A percentile compares a stretch with the other conserved stretches of the same genome.
phyloP scores from a whole-genome alignment of 169 alveolate species.

The Plasmodium malariae region DNA sequence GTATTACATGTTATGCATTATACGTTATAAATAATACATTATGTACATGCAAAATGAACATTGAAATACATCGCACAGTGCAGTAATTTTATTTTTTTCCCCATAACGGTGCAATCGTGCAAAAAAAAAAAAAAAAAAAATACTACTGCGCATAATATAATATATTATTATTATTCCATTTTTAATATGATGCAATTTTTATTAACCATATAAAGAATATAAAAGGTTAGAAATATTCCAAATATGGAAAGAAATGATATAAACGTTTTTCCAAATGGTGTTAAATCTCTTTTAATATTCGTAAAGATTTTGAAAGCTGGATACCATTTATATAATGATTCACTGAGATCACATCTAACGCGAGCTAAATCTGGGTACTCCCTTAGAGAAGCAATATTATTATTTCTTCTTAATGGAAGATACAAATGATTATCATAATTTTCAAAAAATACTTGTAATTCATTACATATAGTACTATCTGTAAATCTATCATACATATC shows the following conservation, averaged over 20 bases:
- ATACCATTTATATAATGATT: neutral
- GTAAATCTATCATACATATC: neutral
- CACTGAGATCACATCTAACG: neutral
- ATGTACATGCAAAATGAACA: no score
- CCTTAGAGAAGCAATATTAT: neutral
- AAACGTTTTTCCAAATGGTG: neutral
- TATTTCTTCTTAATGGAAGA: neutral
- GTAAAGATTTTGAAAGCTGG: neutral
- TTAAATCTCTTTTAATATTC: neutral
- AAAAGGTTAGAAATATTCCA: neutral
- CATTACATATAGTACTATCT: conserved; percentile 14
- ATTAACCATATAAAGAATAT: neutral
- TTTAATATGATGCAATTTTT: neutral
- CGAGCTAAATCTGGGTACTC: neutral
- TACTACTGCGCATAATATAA: neutral
- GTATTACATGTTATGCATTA: no score
- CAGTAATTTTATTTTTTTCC: no score
- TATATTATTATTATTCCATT: no score
- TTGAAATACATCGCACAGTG: no score
- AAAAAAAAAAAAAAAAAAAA: no score
- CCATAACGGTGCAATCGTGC: no score
- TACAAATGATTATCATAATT: neutral
- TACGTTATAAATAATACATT: no score
- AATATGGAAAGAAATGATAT: neutral
- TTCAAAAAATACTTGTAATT: conserved; percentile 10